Evolutionary conservation across 148 eudicot genomes (phyloP), one percentile per base, ranked within the genome.

Genomic region (Fallopia convolvulus): DNA sequence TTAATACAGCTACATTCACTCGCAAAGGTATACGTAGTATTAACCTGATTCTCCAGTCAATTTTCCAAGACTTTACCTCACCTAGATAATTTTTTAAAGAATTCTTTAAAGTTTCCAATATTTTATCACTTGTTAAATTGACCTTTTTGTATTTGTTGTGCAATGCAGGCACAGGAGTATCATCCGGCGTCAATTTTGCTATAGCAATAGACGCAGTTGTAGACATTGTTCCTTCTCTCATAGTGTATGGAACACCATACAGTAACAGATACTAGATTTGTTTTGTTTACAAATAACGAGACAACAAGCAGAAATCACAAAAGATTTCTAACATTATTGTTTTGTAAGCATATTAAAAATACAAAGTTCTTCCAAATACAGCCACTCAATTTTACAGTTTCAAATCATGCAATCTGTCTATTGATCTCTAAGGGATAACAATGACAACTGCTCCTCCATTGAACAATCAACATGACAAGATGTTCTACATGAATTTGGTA

Each of bases 121-220:
- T 10, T 32, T 32, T 30, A 32, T 26, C 32, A 66, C n/a, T 66
- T 3, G 72, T 3, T 61, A 6, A 21, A 26, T 26, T 65, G 70
- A 63, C 39, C 12, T 56, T 52, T 58, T 39, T 30, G 33, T 7
- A 61, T 0, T 6, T 36, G 33, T 44, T 72, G 76, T 50, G 13
- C 33, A 46, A 50, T 84, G 83, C 93, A 94, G 99, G 99, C 70
- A 84, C 88, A 60, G 97, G 99, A 71, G 76, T 85, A 77, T 94
- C 99, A 3, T 94, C 96, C 26, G 99, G 97, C 14, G 93, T 94
- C 32, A 94, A 94, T 84, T 94, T 94, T 76, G 99, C 99, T 3
- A 88, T 94, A 58, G 97, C 99, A 7, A 86, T 94, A 17, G 99
- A 94, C 79, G 86, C 96, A 8, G 97, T 91, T 55, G 83, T 92